These are phyloP conservation scores for Botrytis paeoniae DNA, from an alignment of 2,329 filamentous ascomycete species.

Conservation along the genomic window DNA sequence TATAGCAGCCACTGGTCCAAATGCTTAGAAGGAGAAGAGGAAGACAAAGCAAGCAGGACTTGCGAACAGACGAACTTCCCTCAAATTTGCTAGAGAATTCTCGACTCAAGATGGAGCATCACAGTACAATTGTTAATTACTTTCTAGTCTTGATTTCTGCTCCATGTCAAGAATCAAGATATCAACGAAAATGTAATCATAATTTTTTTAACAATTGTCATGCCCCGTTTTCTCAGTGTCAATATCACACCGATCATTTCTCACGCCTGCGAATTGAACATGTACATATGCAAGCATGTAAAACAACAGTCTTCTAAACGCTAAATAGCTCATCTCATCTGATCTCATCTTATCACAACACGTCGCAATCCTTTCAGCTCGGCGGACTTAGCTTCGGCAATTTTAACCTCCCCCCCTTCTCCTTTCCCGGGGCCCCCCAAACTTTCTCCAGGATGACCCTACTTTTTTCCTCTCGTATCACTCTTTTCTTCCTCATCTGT, in stretches of 20 bases:
- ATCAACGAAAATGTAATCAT: neutral
- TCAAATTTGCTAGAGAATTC: neutral
- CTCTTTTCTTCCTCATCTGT: constrained; percentile 22
- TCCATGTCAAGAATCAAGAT: neutral
- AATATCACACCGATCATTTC: no score
- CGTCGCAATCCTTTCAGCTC: neutral
- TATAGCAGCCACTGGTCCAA: neutral
- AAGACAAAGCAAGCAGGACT: neutral
- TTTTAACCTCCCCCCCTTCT: constrained; percentile 10
- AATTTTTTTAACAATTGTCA: no score
- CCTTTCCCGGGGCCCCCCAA: constrained; percentile 18
- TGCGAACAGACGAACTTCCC: neutral
- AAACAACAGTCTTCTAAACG: neutral
- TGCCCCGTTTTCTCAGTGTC: no score
- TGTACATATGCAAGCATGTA: neutral
- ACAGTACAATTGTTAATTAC: neutral
- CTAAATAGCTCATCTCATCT: neutral
- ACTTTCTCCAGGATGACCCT: constrained; percentile 24
- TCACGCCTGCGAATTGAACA: neutral
- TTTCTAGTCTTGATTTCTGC: neutral
- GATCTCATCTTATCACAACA: neutral
- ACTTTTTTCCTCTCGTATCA: constrained; percentile 17
- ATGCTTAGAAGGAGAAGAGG: neutral
- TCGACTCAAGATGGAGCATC: neutral
- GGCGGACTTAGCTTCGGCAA: constrained; percentile 7